Percentiles rank a stretch among this genome's conserved stretches.
Conservation (phyloP, 2,329 filamentous ascomycete species). For the Rutstroemia sp. region DNA sequence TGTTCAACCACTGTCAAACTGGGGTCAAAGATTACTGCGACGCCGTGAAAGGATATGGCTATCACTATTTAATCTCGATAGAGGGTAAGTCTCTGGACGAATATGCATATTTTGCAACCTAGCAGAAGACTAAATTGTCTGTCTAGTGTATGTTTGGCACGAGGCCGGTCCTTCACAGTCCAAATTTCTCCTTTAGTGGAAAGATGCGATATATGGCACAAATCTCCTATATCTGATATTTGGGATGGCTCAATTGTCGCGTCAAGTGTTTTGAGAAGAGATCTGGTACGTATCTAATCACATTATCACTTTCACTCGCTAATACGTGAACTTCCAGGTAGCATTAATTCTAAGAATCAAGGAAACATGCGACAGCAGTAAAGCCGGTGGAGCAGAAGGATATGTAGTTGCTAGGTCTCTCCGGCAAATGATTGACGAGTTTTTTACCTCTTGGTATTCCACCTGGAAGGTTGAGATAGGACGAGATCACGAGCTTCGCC, state of each 20-base stretch:
- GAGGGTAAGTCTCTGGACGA: slow-evolving; percentile 41
- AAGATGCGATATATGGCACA: slow-evolving; percentile 63
- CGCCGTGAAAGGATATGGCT: slow-evolving; percentile 64
- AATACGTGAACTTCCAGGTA: slow-evolving; percentile 32
- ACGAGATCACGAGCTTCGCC: slow-evolving; percentile 44
- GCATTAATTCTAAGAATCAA: slow-evolving; percentile 50
- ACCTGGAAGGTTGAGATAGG: slow-evolving; percentile 54
- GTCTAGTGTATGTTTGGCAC: slow-evolving; percentile 55
- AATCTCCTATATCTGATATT: slow-evolving; percentile 52
- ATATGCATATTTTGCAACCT: neutral
- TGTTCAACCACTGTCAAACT: slow-evolving; percentile 51
- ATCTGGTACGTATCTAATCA: slow-evolving; percentile 42
- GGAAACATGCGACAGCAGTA: slow-evolving; percentile 49
- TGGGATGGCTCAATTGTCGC: slow-evolving; percentile 67
- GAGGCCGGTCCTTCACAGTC: slow-evolving; percentile 61
- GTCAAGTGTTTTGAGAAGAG: slow-evolving; percentile 60
- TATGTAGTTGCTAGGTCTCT: slow-evolving; percentile 49
- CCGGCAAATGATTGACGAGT: slow-evolving; percentile 54
- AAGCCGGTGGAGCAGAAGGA: slow-evolving; percentile 40
- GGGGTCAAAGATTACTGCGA: slow-evolving; percentile 53
- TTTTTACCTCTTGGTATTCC: slow-evolving; percentile 58
- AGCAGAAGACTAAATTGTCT: slow-evolving; percentile 15
- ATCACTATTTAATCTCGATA: slow-evolving; percentile 63
- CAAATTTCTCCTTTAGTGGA: slow-evolving; percentile 59
- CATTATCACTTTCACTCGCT: neutral